Base-by-base conservation (phyloP, 2,329 filamentous ascomycete genomes). In the Fusarium scirpi region DNA sequence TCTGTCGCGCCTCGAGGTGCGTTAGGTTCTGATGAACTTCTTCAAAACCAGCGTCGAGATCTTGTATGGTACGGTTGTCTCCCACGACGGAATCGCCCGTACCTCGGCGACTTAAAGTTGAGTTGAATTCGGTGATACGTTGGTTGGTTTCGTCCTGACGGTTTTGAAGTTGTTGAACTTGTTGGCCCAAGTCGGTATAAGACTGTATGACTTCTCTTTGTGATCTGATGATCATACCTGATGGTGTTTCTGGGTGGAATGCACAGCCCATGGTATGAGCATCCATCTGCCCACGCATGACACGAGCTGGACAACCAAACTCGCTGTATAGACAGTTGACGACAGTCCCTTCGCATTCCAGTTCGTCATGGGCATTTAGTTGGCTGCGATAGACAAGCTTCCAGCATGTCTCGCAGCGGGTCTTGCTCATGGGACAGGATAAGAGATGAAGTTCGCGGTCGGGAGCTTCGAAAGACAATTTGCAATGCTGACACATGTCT, bases 1-100 rank as follows among this genome's bases (percentile, higher is more conserved):
- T 87, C 74, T 90, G 87, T 51, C 87, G 84, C 6, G 85, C 86
- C 73, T 90, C 88, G 52, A 89, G 82, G 62, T 89, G 87, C 22
- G 84, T 86, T 40, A 90, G 73, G 44, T 85, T 85, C 58, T 87
- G 85, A 53, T 87, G 85, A 5, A 90, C 78, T 51, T 87, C 85
- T 70, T 88, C 86, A 44, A 90, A 85, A 6, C 81, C 80, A 29
- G 80, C 80, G 54, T 82, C 80, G 24, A 82, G 65, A 54, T 82
- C 77, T 82, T 86, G 76, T 75, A 83, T 81, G 8, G 80, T 81
- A 27, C 80, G 76, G 29, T 76, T 79, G 72, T 89, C 86, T 69
- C 86, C 83, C n/a, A 83, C 80, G 71, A 86, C 82, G 24, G 86
- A 82, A 24, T 78, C 77, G 22, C 62, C 67, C 27, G 45, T 69